Conservation (phyloP, 2,329 filamentous ascomycete species). For the Alternaria incomplexa region DNA sequence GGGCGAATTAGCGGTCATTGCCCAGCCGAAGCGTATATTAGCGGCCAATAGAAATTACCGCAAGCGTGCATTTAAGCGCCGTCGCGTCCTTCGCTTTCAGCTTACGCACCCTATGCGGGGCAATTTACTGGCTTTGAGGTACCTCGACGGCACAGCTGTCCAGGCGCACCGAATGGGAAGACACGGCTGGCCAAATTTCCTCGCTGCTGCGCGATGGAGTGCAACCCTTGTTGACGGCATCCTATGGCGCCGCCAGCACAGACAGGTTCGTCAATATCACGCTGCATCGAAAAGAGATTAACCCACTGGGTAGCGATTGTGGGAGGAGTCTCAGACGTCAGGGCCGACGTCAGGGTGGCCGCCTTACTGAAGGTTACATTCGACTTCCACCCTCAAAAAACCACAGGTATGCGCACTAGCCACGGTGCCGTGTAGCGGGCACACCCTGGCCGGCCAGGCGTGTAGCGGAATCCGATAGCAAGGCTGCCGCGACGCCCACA, state of each 20-base stretch:
- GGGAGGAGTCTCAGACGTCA: conserved; percentile 7
- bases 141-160: conserved; percentile 28
- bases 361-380: conserved; percentile 4
- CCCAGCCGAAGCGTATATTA: conserved; percentile 18
- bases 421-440: neutral
- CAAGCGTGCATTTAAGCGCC: conserved; percentile 40
- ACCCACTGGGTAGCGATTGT: conserved; percentile 14
- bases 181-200: conserved; percentile 29
- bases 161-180: conserved; percentile 30
- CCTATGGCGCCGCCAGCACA: conserved; percentile 34
- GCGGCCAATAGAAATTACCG: conserved; percentile 21
- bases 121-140: conserved; percentile 28
- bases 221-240: conserved; percentile 31
- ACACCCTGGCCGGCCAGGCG: neutral
- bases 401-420: neutral
- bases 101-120: conserved; percentile 21
- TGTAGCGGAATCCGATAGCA: conserved; percentile 2
- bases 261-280: conserved; percentile 37
- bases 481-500: conserved; percentile 10
- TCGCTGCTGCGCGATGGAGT: conserved; percentile 37
- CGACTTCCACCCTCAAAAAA: neutral
- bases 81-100: conserved; percentile 17
- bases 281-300: conserved; percentile 36
- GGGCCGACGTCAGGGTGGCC: conserved; percentile 4
- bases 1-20: conserved; percentile 31